Evolutionary conservation across 495 filamentous ascomycete genomes (phyloP).

Genomic region (Xylona heveae): DNA sequence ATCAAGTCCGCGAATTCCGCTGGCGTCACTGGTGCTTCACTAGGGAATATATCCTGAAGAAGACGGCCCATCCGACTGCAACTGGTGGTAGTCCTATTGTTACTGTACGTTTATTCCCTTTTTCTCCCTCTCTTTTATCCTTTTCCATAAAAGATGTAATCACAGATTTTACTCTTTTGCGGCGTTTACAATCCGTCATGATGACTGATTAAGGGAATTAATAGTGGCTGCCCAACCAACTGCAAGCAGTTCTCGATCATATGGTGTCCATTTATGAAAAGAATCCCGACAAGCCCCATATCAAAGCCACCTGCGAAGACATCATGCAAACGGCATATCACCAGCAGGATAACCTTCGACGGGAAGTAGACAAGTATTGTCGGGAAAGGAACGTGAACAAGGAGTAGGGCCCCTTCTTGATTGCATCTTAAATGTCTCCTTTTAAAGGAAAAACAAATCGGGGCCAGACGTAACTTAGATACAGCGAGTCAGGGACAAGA

Average conservation of each 20-base stretch:
- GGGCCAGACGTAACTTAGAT: too few relatives aligned
- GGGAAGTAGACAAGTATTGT: conserved; percentile 68
- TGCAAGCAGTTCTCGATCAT: conserved; percentile 53
- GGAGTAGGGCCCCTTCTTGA: too few relatives aligned
- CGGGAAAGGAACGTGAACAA: conserved; percentile 35
- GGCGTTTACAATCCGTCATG: too few relatives aligned
- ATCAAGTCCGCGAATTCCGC: conserved; percentile 76
- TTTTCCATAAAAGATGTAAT: not conserved
- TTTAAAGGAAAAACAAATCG: too few relatives aligned
- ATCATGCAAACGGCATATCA: conserved; percentile 52
- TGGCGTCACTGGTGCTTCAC: conserved; percentile 93
- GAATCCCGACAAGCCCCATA: conserved; percentile 12
- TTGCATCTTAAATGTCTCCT: too few relatives aligned
- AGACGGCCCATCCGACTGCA: conserved; percentile 63
- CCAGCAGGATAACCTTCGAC: conserved; percentile 46
- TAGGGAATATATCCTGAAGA: conserved; percentile 79
- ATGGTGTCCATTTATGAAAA: conserved; percentile 42
- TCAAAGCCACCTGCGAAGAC: conserved; percentile 25
- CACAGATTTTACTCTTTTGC: conserved; percentile 1
- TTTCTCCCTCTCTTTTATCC: not conserved
- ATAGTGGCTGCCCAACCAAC: conserved; percentile 70
- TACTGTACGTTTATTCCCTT: conserved; percentile 25
- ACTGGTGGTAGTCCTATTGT: conserved; percentile 86
- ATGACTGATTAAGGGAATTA: not conserved
- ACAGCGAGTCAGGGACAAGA: too few relatives aligned